Conservation (phyloP, 371 early-diverging fungal species). For the Mortierella sp. region DNA sequence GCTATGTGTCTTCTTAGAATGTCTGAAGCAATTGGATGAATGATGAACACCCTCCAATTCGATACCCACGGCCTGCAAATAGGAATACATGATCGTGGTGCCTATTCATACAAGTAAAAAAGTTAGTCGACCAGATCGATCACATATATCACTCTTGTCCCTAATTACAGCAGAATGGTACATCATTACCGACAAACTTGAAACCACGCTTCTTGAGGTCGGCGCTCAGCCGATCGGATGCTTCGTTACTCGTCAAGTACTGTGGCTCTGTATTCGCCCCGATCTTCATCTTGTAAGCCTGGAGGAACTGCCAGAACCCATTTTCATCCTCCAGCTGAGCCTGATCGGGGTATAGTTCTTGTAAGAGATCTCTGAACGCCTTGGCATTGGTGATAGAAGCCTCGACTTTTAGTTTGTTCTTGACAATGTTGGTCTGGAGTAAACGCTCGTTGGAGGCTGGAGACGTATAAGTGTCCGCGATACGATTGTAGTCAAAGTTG, state of each 20-base stretch:
- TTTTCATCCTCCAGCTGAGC: slow-evolving; percentile 27
- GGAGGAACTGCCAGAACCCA: slow-evolving; percentile 47
- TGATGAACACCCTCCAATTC: slow-evolving; percentile 27
- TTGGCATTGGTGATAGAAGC: slow-evolving; percentile 43
- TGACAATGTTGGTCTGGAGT: slow-evolving; percentile 37
- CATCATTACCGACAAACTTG: slow-evolving; percentile 45
- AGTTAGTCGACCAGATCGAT: too few species aligned
- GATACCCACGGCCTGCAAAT: slow-evolving; percentile 37
- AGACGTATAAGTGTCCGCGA: slow-evolving; percentile 33
- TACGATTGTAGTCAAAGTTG: slow-evolving; percentile 38
- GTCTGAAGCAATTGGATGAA: slow-evolving; percentile 12
- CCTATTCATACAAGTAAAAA: too few species aligned
- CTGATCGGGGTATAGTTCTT: slow-evolving; percentile 37
- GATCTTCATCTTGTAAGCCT: slow-evolving; percentile 20
- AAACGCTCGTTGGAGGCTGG: slow-evolving; percentile 38
- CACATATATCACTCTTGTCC: too few species aligned
- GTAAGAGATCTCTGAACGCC: slow-evolving; percentile 29
- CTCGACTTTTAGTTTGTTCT: slow-evolving; percentile 46
- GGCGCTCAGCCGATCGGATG: slow-evolving; percentile 41
- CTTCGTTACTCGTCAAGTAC: slow-evolving; percentile 17
- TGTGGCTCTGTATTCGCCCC: background rate
- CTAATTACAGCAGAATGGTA: background rate
- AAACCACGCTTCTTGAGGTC: slow-evolving; percentile 50
- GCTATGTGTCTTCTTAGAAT: slow-evolving; percentile 15
- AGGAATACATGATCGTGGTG: slow-evolving; percentile 40